Evolutionary conservation across 257 asterid genomes (phyloP), one percentile per base, ranked within the genome.

Genomic region (Primulina tabacum): DNA sequence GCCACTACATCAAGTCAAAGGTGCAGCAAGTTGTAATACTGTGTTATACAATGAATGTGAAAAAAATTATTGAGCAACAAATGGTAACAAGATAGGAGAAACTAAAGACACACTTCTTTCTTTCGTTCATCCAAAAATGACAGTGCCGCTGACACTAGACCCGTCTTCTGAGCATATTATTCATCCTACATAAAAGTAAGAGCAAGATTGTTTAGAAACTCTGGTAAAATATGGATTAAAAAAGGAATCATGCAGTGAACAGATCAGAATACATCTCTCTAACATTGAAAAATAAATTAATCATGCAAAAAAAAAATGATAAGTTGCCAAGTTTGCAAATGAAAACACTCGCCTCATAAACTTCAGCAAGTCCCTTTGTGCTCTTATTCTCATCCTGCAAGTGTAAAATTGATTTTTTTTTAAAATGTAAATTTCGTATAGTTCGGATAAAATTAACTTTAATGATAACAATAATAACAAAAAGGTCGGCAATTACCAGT

Each of bases 311-410:
- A 20, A 9, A 4, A 34, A 2, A 59, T 3, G 6, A 60, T 47
- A 47, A 47, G 20, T 16, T 3, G 20, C 10, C 62, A 71, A 11
- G 32, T 60, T 58, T 16, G 33, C 24, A 59, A 60, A 12, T 20
- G 65, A 28, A 68, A 47, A 70, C n/a, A 79, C 94, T 67, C 73
- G 84, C 99, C 97, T 86, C 99, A 64, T 94, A 94, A 72, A 89
- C 77, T 77, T 87, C 95, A 29, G 95, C 96, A 71, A 94, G 99
- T 63, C 97, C 97, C 77, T 89, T 89, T 71, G 88, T 80, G 93
- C 96, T 94, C 84, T 94, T 94, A 72, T 76, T 91, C 76, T 91
- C 99, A 50, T 94, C 96, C 99, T 94, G 90, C 79, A 82, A 65
- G 16, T 43, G 4, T 43, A 43, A 40, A 12, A 47, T 47, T 12